A percentile compares a stretch with the other conserved stretches of the same genome.
Evolutionary conservation across 176 grass and related monocot species (phyloP).

Genomic region (Chrysopogon serrulatus): DNA sequence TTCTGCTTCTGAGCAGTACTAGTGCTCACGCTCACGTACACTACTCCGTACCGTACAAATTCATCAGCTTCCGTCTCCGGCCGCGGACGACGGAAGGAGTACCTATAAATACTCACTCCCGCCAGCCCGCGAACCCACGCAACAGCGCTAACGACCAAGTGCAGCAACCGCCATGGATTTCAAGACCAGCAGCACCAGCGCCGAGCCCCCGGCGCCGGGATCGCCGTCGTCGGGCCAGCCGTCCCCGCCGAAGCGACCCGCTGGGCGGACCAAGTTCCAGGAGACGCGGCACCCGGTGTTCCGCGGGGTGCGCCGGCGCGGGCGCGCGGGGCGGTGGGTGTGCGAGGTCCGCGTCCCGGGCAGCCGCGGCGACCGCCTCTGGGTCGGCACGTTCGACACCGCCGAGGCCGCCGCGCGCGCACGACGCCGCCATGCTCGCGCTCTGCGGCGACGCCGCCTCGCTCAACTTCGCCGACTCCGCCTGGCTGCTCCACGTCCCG

Average conservation of each 20-base stretch:
- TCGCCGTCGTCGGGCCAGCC: background rate
- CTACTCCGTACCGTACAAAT: background rate
- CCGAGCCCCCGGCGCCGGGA: background rate
- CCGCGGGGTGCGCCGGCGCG: slow-evolving; percentile 66
- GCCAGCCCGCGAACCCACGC: background rate
- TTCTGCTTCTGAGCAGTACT: background rate
- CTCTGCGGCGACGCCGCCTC: slow-evolving; percentile 16
- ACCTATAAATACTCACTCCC: slow-evolving; percentile 17
- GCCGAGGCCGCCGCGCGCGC: slow-evolving; percentile 64
- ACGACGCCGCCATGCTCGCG: slow-evolving; percentile 67
- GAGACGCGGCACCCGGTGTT: slow-evolving; percentile 85
- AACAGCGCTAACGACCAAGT: background rate
- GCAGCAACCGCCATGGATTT: background rate
- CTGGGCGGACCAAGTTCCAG: slow-evolving; percentile 80
- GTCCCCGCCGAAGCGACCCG: slow-evolving; percentile 41
- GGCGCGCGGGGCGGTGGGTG: slow-evolving; percentile 48
- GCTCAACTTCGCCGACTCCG: slow-evolving; percentile 66
- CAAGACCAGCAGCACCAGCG: background rate
- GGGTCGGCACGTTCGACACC: slow-evolving; percentile 80
- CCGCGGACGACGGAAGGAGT: background rate
- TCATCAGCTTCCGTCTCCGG: background rate
- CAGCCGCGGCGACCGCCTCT: slow-evolving; percentile 46
- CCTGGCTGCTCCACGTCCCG: slow-evolving; percentile 29
- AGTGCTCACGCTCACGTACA: too few relatives aligned
- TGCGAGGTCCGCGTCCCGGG: slow-evolving; percentile 69